Conservation (phyloP, 768 basidiomycete species). For the Boletus reticulatus region DNA sequence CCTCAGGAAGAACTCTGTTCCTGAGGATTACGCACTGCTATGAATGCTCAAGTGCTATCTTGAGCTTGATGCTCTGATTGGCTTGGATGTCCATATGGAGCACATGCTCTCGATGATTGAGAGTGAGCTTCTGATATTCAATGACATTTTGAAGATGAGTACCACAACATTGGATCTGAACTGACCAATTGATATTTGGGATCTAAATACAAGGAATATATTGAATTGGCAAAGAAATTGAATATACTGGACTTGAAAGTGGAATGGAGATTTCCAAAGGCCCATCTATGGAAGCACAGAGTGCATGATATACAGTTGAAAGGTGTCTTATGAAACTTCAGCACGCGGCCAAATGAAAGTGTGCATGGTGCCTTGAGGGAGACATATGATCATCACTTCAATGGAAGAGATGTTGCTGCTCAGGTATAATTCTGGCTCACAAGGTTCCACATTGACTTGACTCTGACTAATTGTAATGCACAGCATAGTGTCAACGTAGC, state of each 20-base stretch:
- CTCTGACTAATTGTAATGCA: no score
- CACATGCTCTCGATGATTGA: neutral
- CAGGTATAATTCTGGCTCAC: neutral
- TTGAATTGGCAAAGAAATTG: neutral
- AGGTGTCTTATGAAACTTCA: conserved; percentile 32
- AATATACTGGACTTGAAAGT: neutral
- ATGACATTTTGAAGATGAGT: neutral
- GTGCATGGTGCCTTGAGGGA: conserved; percentile 1
- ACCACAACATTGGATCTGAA: neutral
- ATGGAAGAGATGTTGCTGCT: neutral
- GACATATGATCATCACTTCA: neutral
- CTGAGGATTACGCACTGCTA: neutral
- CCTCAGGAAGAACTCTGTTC: neutral
- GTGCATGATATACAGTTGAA: conserved; percentile 33
- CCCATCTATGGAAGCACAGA: conserved; percentile 33
- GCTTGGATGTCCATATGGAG: neutral
- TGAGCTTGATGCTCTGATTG: neutral
- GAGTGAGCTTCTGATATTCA: neutral
- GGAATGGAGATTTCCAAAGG: conserved; percentile 36
- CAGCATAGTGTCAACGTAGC: no score
- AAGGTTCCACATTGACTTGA: no score
- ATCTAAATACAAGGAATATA: no score
- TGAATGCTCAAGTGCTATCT: neutral
- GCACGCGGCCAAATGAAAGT: conserved; percentile 32
- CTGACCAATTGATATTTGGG: no score